Evolutionary conservation across 495 filamentous ascomycete genomes (phyloP).

Genomic region (Hyaloscypha hepaticicola): DNA sequence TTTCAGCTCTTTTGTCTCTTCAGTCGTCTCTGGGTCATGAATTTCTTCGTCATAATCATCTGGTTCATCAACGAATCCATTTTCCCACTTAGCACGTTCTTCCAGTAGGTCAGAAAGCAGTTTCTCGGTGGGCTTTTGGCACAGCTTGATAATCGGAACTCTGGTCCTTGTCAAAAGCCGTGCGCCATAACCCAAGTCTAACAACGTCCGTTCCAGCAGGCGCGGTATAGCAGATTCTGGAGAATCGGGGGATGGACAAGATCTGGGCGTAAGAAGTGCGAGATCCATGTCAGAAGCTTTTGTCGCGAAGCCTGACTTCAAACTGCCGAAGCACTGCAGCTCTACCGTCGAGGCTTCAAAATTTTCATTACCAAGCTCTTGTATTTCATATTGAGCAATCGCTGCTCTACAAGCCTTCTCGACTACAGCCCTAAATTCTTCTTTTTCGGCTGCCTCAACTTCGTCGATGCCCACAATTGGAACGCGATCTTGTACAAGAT

Average conservation of each 20-base stretch:
- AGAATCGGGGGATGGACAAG: slow-evolving; percentile 46
- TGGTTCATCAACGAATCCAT: slow-evolving; percentile 33
- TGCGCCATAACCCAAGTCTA: slow-evolving; percentile 67
- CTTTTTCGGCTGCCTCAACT: slow-evolving; percentile 59
- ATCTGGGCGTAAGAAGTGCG: slow-evolving; percentile 59
- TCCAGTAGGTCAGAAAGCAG: slow-evolving; percentile 52
- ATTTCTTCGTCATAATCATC: slow-evolving; percentile 42
- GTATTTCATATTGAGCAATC: slow-evolving; percentile 48
- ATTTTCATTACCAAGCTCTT: slow-evolving; percentile 32
- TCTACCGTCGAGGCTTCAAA: slow-evolving; percentile 54
- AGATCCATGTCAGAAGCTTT: slow-evolving; percentile 76
- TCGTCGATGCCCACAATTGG: slow-evolving; percentile 46
- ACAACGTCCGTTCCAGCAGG: slow-evolving; percentile 64
- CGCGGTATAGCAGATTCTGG: slow-evolving; percentile 57
- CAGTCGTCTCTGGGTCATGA: slow-evolving; percentile 25
- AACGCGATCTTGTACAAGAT: slow-evolving; percentile 42
- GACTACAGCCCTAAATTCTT: slow-evolving; percentile 56
- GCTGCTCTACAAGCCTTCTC: slow-evolving; percentile 55
- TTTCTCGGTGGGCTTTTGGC: slow-evolving; percentile 58
- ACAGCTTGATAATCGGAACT: slow-evolving; percentile 81
- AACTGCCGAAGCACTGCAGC: slow-evolving; percentile 69
- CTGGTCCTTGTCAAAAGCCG: slow-evolving; percentile 68
- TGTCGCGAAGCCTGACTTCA: slow-evolving; percentile 71
- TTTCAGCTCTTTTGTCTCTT: slow-evolving; percentile 13
- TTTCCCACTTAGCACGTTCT: slow-evolving; percentile 62